Evolutionary conservation across 345 rosid species (phyloP), one percentile per base, ranked within the genome.

Genomic region (Brassica nigra): DNA sequence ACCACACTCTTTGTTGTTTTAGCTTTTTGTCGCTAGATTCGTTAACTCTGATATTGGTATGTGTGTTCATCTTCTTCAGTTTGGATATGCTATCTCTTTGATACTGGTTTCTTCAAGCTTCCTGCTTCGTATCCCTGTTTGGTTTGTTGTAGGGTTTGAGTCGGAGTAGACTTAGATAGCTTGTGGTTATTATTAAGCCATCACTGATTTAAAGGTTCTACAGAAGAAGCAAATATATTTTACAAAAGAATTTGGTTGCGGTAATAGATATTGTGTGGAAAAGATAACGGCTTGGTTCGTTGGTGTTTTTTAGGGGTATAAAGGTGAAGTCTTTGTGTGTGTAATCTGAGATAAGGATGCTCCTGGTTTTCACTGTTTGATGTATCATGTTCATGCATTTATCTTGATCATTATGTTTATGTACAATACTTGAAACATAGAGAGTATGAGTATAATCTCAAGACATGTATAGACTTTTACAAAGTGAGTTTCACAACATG

Each of bases 51-150:
- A 47, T 79, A 62, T 61, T 62, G 4, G 4, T 73, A 6, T 47
- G 47, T 10, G 7, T 76, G 44, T 68, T 83, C 70, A 62, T 69
- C 71, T 33, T 77, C 49, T 85, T 83, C 88, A 83, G 86, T 79
- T 68, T 36, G 78, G 62, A 75, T 29, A 36, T 74, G 62, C 44
- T 55, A 33, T 74, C 76, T 63, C 83, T 82, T 84, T 86, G 86
- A 64, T 72, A 47, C 84, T 78, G 79, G 70, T 58, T 14, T 69
- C 71, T 33, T 37, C 58, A 80, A 71, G 77, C 70, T 79, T 39
- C 59, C 28, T 71, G 37, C 62, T 81, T 57, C 44, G 20, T 75
- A 47, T 62, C 42, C 37, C 65, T 65, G 14, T 64, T 55, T 66
- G 68, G 61, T 73, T 10, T 61, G 70, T 80, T 68, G 62, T 68